A percentile compares a stretch with the other conserved stretches of the same genome.
These are phyloP conservation scores for Actinomucor elegans DNA, from an alignment of 371 early-diverging fungal species.

Conservation along the genomic window DNA sequence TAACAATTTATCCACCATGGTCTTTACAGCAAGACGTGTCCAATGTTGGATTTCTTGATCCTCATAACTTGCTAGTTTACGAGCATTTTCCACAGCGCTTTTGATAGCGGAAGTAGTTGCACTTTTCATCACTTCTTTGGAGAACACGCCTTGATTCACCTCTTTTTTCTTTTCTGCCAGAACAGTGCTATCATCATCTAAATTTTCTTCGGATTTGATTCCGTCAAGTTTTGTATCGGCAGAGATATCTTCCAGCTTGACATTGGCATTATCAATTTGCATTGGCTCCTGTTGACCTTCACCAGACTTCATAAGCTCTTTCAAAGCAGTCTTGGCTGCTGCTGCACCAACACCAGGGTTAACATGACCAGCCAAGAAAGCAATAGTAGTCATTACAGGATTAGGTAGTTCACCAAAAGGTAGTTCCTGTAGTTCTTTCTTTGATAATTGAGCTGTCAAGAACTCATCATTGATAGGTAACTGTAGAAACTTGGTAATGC, in stretches of 20 bases:
- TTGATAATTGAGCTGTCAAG: constrained; percentile 23
- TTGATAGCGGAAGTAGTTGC: constrained; percentile 59
- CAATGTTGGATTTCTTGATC: constrained; percentile 81
- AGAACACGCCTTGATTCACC: constrained; percentile 12
- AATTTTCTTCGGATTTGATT: neutral
- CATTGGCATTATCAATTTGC: no score
- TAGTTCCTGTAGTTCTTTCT: constrained; percentile 32
- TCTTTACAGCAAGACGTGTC: constrained; percentile 77
- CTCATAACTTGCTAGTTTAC: constrained; percentile 68
- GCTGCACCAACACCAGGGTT: constrained; percentile 50
- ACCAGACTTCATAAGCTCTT: constrained; percentile 27
- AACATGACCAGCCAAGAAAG: constrained; percentile 44
- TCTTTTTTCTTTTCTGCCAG: neutral
- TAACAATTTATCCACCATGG: constrained; percentile 81
- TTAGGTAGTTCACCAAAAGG: constrained; percentile 42
- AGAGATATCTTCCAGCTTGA: neutral
- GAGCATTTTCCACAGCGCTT: constrained; percentile 63
- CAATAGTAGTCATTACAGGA: constrained; percentile 48
- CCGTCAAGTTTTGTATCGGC: neutral
- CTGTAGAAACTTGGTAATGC: constrained; percentile 93
- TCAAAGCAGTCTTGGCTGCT: constrained; percentile 45
- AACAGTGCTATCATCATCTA: neutral
- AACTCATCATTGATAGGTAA: constrained; percentile 82
- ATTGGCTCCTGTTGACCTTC: constrained; percentile 1
- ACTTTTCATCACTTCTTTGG: constrained; percentile 42